Evolutionary conservation across 257 asterid genomes (phyloP), one percentile per base, ranked within the genome.

Genomic region (Agastache rugosa): DNA sequence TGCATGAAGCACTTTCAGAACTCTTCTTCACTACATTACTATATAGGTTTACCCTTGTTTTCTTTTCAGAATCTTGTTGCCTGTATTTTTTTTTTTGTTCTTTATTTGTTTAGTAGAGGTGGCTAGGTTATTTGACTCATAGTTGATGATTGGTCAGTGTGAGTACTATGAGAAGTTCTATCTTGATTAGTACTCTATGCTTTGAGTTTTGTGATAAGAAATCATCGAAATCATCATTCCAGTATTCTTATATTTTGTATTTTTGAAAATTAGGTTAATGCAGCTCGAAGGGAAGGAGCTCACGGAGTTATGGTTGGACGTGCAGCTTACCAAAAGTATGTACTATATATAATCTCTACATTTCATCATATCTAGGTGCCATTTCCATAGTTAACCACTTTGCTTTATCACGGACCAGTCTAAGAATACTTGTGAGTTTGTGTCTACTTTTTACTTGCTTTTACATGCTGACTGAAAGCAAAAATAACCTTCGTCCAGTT

Each of bases 301-400:
- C 88, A 91, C 73, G 97, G 96, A 45, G 98, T 93, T 47, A 93
- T 91, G 98, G 82, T 93, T 73, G 98, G 98, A 19, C 96, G 98
- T 71, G 96, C 90, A 77, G 97, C 97, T 76, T 91, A 85, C 75
- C 69, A 78, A 50, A 88, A 88, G 98, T 93, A 85, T 22, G 86
- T 47, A 50, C 56, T 55, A 16, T 72, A 16, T 72, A 17, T 78
- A 54, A 59, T 42, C 47, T 71, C 53, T 42, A 35, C 62, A 35
- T 59, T 48, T 29, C n/a, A 55, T 54, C 34, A 41, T 68, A 37
- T 23, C 27, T 66, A 37, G 6, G 29, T 25, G 8, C 42, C 19
- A n/a, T 47, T 72, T 64, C 60, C 12, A 51, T 15, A 37, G 6
- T 39, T 5, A 37, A 17, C 12, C 17, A 44, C 47, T 64, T 67